Conservation (phyloP, 1,139 yeast genomes). For the Pichia sp. region DNA sequence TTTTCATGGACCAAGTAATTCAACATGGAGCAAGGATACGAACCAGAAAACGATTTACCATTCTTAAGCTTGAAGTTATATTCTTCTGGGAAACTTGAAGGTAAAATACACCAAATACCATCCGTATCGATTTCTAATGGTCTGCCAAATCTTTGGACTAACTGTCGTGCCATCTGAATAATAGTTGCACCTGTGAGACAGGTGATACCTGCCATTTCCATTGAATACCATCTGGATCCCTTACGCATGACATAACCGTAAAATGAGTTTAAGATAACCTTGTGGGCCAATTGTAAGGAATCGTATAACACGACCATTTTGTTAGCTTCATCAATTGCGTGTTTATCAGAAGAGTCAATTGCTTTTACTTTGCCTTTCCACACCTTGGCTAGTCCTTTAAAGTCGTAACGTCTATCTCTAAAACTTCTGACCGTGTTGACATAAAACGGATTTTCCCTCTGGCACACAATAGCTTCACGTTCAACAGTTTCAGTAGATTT, state of each 20-base stretch:
- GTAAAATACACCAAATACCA: slow-evolving; percentile 99
- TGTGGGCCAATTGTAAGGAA: slow-evolving; percentile 93
- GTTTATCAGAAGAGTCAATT: slow-evolving; percentile 50
- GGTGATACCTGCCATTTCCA: slow-evolving; percentile 99
- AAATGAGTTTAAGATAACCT: slow-evolving; percentile 92
- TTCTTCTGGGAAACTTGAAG: slow-evolving; percentile 89
- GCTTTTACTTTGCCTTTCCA: slow-evolving; percentile 82
- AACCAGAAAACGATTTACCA: slow-evolving; percentile 73
- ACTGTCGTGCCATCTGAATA: slow-evolving; percentile 90
- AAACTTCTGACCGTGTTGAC: slow-evolving; percentile 91
- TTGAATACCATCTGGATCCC: slow-evolving; percentile 98
- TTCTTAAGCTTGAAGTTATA: slow-evolving; percentile 64
- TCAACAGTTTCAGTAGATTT: slow-evolving; percentile 81
- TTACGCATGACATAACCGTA: slow-evolving; percentile 99
- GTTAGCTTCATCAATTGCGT: slow-evolving; percentile 73
- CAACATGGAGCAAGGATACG: slow-evolving; percentile 96
- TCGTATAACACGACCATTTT: slow-evolving; percentile 94
- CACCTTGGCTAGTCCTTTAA: slow-evolving; percentile 86
- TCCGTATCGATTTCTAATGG: slow-evolving; percentile 97
- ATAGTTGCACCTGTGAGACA: slow-evolving; percentile 97
- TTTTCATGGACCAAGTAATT: slow-evolving; percentile 86
- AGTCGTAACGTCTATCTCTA: slow-evolving; percentile 94
- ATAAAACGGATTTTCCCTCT: slow-evolving; percentile 95
- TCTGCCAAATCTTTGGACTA: slow-evolving; percentile 90
- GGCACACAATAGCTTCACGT: slow-evolving; percentile 93